Percentiles rank a stretch among this genome's conserved stretches.
Evolutionary conservation across 2,329 filamentous ascomycete genomes (phyloP).

Genomic region (Apiospora rasikravindrae): DNA sequence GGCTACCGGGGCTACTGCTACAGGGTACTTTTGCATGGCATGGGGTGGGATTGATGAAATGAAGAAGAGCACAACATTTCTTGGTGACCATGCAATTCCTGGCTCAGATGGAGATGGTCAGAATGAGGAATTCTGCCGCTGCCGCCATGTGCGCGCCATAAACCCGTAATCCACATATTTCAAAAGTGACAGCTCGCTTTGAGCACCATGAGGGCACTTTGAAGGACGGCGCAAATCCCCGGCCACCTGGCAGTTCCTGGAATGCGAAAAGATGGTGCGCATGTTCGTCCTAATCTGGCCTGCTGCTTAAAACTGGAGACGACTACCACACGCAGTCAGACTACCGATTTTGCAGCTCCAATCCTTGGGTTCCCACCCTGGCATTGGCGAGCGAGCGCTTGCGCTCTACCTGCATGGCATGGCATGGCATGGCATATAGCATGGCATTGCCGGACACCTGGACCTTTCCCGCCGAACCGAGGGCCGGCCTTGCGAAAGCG

Average conservation of each 20-base stretch:
- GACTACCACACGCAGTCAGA: not conserved
- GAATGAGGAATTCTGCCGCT: not conserved
- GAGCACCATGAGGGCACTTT: not conserved
- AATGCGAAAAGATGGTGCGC: not conserved
- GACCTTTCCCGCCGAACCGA: slow-evolving; percentile 16
- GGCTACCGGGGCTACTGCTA: not conserved
- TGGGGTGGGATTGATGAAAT: not conserved
- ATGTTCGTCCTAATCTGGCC: slow-evolving; percentile 6
- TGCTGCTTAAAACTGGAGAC: not conserved
- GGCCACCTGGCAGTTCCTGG: too few species aligned
- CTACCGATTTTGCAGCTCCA: slow-evolving; percentile 6
- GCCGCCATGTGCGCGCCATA: slow-evolving; percentile 3
- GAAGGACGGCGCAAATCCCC: too few species aligned
- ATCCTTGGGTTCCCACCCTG: not conserved
- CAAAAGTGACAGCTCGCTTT: slow-evolving; percentile 2
- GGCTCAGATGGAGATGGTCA: not conserved
- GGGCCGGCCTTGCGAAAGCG: slow-evolving; percentile 7
- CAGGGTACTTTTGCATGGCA: not conserved
- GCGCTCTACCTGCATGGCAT: not conserved
- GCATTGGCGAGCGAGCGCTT: slow-evolving; percentile 1
- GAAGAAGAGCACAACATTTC: not conserved
- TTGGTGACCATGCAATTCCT: not conserved
- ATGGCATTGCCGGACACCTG: slow-evolving; percentile 9
- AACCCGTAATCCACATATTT: not conserved
- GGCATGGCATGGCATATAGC: not conserved